A percentile compares a stretch with the other conserved stretches of the same genome.
Conservation (phyloP, 2,329 filamentous ascomycete genomes). For the Fusarium sulawesiense region DNA sequence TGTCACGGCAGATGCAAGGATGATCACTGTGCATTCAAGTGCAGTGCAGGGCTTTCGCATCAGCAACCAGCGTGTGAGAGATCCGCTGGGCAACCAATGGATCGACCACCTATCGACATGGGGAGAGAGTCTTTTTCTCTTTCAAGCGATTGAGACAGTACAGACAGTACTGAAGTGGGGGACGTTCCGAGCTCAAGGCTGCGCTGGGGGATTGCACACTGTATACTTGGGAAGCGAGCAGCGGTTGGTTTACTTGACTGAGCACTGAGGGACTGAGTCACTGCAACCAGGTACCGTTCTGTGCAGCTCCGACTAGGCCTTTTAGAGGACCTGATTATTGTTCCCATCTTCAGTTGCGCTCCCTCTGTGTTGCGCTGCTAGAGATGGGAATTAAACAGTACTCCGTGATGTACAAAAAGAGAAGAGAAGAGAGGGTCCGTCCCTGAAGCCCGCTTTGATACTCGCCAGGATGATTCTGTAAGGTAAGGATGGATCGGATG, state of each 20-base stretch:
- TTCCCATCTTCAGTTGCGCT: conserved; percentile 17
- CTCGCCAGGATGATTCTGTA: conserved; percentile 23
- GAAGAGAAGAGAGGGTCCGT: conserved; percentile 15
- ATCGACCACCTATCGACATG: conserved; percentile 24
- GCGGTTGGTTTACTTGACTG: conserved; percentile 24
- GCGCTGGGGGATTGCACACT: conserved; percentile 42
- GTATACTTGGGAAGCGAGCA: conserved; percentile 35
- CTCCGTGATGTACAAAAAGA: not conserved
- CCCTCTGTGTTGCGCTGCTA: conserved; percentile 10
- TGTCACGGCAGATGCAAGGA: conserved; percentile 19
- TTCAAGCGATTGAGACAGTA: conserved; percentile 15
- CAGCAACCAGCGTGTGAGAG: conserved; percentile 18
- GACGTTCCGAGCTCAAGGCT: conserved; percentile 44
- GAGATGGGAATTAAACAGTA: conserved; percentile 23
- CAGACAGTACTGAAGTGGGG: conserved; percentile 17
- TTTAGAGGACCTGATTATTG: conserved; percentile 1
- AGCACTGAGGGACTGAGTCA: not conserved
- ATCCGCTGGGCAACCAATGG: conserved; percentile 20
- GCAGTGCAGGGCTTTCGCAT: conserved; percentile 1
- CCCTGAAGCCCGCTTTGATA: conserved; percentile 33
- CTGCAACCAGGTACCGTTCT: not conserved
- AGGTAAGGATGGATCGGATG: conserved; percentile 1
- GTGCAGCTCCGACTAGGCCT: conserved; percentile 2
- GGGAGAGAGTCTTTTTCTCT: conserved; percentile 18
- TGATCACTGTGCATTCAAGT: conserved; percentile 12